Percentiles rank a stretch among this genome's conserved stretches.
Evolutionary conservation across 2,329 filamentous ascomycete species (phyloP).

Genomic region (Aspergillus alliaceus): DNA sequence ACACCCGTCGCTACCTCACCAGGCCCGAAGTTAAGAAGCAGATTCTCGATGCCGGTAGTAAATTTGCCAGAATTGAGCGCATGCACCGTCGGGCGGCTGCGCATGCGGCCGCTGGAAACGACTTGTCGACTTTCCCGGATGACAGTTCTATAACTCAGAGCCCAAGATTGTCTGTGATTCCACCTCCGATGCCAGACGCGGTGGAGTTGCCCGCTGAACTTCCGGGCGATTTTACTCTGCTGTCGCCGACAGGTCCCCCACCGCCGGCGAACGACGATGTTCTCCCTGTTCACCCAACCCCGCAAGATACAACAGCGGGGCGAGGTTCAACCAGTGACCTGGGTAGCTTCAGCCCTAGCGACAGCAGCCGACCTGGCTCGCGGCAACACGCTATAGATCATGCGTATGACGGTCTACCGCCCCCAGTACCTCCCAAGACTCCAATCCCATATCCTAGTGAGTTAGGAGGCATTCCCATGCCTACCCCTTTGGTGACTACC

Average conservation of each 20-base stretch:
- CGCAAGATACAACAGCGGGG: slow-evolving; percentile 28
- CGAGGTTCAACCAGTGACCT: slow-evolving; percentile 29
- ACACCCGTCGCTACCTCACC: slow-evolving; percentile 79
- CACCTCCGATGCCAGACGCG: slow-evolving; percentile 50
- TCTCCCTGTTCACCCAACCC: slow-evolving; percentile 28
- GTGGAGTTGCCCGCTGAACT: slow-evolving; percentile 62
- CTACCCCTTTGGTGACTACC: slow-evolving; percentile 30
- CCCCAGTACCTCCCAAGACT: slow-evolving; percentile 75
- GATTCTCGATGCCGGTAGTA: slow-evolving; percentile 73
- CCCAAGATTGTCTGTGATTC: slow-evolving; percentile 29
- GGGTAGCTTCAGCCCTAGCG: slow-evolving; percentile 39
- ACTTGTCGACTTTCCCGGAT: slow-evolving; percentile 29
- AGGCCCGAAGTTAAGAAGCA: slow-evolving; percentile 73
- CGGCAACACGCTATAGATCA: slow-evolving; percentile 35
- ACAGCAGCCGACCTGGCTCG: slow-evolving; percentile 29
- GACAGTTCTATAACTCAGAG: slow-evolving; percentile 23
- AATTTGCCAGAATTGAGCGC: slow-evolving; percentile 78
- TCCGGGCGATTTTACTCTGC: slow-evolving; percentile 35
- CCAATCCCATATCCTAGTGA: slow-evolving; percentile 59
- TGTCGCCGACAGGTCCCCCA: slow-evolving; percentile 16
- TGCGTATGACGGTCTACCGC: slow-evolving; percentile 47
- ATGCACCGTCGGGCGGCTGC: slow-evolving; percentile 69
- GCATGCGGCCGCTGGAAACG: slow-evolving; percentile 37
- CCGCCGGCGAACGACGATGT: slow-evolving; percentile 30
- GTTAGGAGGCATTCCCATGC: slow-evolving; percentile 33